Conservation (phyloP, 2,329 filamentous ascomycete genomes). For the Arthrobotrys musiformis region DNA sequence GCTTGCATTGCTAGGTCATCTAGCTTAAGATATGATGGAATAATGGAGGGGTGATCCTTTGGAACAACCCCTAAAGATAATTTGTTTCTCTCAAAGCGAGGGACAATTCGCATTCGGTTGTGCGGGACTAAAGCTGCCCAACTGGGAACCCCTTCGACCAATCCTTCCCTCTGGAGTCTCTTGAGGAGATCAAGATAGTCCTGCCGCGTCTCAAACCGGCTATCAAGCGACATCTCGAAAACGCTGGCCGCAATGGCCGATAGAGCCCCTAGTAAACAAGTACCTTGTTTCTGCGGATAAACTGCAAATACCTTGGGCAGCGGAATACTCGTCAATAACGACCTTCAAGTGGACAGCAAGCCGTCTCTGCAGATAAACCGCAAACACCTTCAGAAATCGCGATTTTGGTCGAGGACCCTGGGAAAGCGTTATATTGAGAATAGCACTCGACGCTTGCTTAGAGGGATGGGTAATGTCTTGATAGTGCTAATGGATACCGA, state of each 20-base stretch:
- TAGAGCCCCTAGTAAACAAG: background rate
- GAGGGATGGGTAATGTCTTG: too few species aligned
- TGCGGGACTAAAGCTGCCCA: background rate
- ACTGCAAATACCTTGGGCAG: background rate
- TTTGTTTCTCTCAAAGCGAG: background rate
- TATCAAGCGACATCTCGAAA: background rate
- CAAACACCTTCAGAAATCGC: background rate
- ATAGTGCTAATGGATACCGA: too few species aligned
- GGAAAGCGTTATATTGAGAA: too few species aligned
- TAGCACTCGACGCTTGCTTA: too few species aligned
- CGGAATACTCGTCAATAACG: background rate
- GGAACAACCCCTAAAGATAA: background rate
- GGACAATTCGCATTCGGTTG: background rate
- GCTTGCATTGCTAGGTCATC: background rate
- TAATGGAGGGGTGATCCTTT: background rate
- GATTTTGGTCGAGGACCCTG: too few species aligned
- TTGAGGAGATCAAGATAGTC: background rate
- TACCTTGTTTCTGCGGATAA: background rate
- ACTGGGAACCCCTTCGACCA: background rate
- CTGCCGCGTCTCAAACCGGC: background rate
- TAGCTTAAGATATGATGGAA: background rate
- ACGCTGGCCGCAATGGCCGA: background rate
- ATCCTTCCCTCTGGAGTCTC: background rate
- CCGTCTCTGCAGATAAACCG: background rate
- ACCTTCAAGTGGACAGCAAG: background rate